Evolutionary conservation across 352 stramenopile genomes (phyloP).

Genomic region (Pythium phragmitis): DNA sequence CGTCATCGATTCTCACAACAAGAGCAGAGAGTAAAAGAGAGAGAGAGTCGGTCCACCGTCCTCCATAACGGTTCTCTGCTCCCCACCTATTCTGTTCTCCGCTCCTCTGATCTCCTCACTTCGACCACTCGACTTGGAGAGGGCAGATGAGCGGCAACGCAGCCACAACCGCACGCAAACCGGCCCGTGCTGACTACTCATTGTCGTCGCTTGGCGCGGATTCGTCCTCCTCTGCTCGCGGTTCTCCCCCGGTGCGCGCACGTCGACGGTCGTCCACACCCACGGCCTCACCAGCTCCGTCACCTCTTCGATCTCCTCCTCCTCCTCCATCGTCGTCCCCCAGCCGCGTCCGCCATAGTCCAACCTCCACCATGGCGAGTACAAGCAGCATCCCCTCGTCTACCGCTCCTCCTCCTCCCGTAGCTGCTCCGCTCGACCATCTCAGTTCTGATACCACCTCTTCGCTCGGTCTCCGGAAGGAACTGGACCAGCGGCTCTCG

Average conservation of each 20-base stretch:
- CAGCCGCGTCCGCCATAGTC: not conserved
- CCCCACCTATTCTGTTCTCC: not conserved
- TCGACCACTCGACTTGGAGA: conserved; percentile 7
- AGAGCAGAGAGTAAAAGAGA: conserved; percentile 5
- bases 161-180: conserved; percentile 9
- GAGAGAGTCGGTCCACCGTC: conserved; percentile 13
- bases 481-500: conserved; percentile 80
- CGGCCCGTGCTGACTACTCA: conserved; percentile 19
- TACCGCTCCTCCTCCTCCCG: not conserved
- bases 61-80: conserved; percentile 10
- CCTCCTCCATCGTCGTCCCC: not conserved
- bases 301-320: conserved; percentile 3
- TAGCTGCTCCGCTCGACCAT: conserved; percentile 1
- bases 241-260: not conserved
- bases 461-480: conserved; percentile 48
- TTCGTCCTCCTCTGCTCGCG: conserved; percentile 6
- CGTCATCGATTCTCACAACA: not conserved
- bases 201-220: conserved; percentile 10
- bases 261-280: conserved; percentile 20
- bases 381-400: not conserved
- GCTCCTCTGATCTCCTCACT: not conserved
- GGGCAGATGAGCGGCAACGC: conserved; percentile 13
- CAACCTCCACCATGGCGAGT: not conserved
- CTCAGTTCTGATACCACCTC: not conserved
- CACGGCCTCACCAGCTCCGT: conserved; percentile 12